Base-by-base conservation (phyloP, 108 stramenopile species). In the Nitzschia inconspicua region DNA sequence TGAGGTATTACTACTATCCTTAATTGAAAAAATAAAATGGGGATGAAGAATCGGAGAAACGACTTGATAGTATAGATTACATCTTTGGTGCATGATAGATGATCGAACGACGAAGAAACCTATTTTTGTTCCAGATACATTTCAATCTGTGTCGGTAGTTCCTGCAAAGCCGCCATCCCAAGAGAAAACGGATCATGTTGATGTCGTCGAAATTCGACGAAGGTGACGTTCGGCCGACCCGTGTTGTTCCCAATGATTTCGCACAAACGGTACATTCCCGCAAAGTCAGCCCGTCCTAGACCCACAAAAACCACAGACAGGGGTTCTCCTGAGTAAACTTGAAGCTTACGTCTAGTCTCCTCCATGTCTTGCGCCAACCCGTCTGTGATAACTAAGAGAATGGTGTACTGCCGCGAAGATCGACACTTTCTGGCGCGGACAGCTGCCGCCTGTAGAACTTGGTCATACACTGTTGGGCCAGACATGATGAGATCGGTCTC, bases 341-440 rank as follows among this genome's bases (percentile, higher is more conserved):
- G 32, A 10, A 86, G 48, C 37, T 63, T 26, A 50, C 62, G 62
- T 47, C 71, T 58, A 7, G 90, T 88, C 25, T 65, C 68, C 34
- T 65, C 52, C 69, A 86, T 52, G 44, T 94, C 80, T 50, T 61
- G 63, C 41, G 86, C 65, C 26, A 73, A 63, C 9, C 93, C 93
- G 58, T 94, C 93, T 1, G 93, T 95, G 39, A 95, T 61, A 19
- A 95, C 71, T 61, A 95, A 57, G 39, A 95, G 68, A 22, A 95
- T 68, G 24, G 55, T 46, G 18, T 65, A 68, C 6, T 44, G 60
- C 30, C 28, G 16, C 11, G 56, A 14, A 18, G 29, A 44, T 20
- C 47, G 51, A 18, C 8, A 24, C 1, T 48, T 47, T 7, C 34
- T 5, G 24, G 60, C 60, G n/a, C 42, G 46, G 3, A 61, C 46